Base-by-base conservation (phyloP, 2,329 filamentous ascomycete species). In the Uncinocarpus reesii region DNA sequence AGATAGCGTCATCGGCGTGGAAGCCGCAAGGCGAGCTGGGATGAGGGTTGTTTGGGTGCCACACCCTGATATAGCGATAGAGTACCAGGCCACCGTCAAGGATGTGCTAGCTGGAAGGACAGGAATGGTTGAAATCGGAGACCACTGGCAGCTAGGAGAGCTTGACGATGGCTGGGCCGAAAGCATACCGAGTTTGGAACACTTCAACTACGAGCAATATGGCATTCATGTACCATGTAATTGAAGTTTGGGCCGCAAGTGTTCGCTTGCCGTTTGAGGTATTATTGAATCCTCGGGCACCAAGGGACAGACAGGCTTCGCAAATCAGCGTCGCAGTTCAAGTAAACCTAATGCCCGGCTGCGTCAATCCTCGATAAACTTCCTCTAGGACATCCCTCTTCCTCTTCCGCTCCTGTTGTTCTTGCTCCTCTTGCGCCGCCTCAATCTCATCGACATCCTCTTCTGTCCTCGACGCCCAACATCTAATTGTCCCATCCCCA, bases 381-480 rank as follows among this genome's bases (percentile, higher is more conserved):
- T 89, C 80, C 43, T 93, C 82, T 1, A 95, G 70, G 0, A 83
- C 82, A 60, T 86, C 81, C 36, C 86, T 74, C 68, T 94, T 95
- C 54, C 78, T 74, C 56, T 80, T 80, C 52, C 71, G 75, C 45
- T 66, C 66, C 8, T 65, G 60, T 31, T 69, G 67, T 53, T 74
- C 77, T n/a, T 72, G 69, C 18, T 75, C 68, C 28, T 74, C 71
- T 51, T 62, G 63, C 10, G 63, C 58, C 2, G 59, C 60, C 28
- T 64, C 66, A 4, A 71, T 70, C 42, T 79, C 55, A 56, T 76
- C 62, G 23, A 66, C 68, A 28, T 67, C 69, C 3, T 75, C 77
- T 1, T 71, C 65, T 4, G 78, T 66, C 29, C 71, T 69, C 1
- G 86, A 84, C 56, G 75, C 74, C 88, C 90, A 95, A 3, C 78